Evolutionary conservation across 2,329 filamentous ascomycete species (phyloP).

Genomic region (Microdochium bolleyi): DNA sequence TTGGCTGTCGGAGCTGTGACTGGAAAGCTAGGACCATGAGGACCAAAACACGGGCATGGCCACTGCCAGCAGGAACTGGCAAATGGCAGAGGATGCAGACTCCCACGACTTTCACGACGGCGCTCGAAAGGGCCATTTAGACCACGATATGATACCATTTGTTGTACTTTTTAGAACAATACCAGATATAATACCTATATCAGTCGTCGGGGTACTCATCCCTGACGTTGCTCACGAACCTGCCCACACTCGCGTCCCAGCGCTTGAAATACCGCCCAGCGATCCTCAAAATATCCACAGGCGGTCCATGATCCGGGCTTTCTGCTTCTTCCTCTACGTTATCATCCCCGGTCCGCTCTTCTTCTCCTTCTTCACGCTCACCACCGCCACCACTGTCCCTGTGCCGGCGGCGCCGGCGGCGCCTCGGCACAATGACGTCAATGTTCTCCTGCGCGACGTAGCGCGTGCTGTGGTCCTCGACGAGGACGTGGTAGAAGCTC

Average conservation of each 20-base stretch:
- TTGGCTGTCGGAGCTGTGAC: slow-evolving; percentile 64
- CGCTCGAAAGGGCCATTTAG: not conserved
- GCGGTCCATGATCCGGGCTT: not conserved
- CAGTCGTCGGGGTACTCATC: slow-evolving; percentile 3
- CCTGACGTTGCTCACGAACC: slow-evolving; percentile 1
- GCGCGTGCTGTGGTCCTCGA: slow-evolving; percentile 1
- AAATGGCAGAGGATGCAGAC: too few species aligned
- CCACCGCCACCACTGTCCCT: not conserved
- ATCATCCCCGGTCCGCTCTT: not conserved
- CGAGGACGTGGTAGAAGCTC: slow-evolving; percentile 2
- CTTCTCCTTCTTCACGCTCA: not conserved
- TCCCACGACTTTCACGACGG: too few species aligned
- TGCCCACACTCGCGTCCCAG: not conserved
- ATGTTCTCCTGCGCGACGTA: slow-evolving; percentile 3
- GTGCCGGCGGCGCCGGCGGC: not conserved
- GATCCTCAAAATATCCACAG: not conserved
- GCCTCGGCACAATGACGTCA: not conserved
- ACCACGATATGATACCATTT: slow-evolving; percentile 3
- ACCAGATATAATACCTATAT: not conserved
- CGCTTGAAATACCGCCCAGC: slow-evolving; percentile 2
- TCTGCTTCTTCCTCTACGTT: not conserved
- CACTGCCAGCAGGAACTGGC: not conserved
- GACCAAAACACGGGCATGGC: too few species aligned
- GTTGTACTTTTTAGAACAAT: slow-evolving; percentile 2
- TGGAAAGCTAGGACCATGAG: slow-evolving; percentile 12